phyloP scores from a whole-genome alignment of 148 eudicot species.

The Camellia lanceoleosa region DNA sequence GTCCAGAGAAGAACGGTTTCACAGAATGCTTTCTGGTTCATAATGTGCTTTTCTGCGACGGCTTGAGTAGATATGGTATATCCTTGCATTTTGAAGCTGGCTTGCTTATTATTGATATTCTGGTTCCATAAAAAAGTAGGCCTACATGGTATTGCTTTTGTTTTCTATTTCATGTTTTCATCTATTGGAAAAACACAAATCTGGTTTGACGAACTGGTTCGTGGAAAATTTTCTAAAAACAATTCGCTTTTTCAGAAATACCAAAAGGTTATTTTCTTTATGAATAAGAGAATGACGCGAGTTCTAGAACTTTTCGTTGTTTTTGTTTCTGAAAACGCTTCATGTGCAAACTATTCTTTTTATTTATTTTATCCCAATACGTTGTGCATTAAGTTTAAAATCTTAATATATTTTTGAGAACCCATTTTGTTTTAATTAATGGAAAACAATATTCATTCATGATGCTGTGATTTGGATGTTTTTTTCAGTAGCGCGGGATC shows the following conservation, averaged over 20 bases:
- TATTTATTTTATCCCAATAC: not conserved
- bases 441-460: not conserved
- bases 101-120: not conserved
- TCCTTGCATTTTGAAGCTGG: not conserved
- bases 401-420: not conserved
- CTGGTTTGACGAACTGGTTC: too few relatives aligned
- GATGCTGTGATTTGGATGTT: conserved; percentile 7
- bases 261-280: too few relatives aligned
- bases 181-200: too few relatives aligned
- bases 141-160: too few relatives aligned
- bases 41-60: not conserved
- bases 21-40: conserved; percentile 21
- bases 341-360: too few relatives aligned
- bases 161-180: too few relatives aligned
- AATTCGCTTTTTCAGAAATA: too few relatives aligned
- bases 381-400: not conserved
- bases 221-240: too few relatives aligned
- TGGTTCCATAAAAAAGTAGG: not conserved
- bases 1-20: conserved; percentile 34
- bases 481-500: not conserved
- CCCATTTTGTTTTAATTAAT: not conserved
- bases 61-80: not conserved
- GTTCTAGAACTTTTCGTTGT: too few relatives aligned
- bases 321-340: not conserved
- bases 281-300: too few relatives aligned